A percentile compares a stretch with the other conserved stretches of the same genome.
These are phyloP conservation scores for Metschnikowia matae DNA, from an alignment of 805 yeast genomes.

Conservation along the genomic window DNA sequence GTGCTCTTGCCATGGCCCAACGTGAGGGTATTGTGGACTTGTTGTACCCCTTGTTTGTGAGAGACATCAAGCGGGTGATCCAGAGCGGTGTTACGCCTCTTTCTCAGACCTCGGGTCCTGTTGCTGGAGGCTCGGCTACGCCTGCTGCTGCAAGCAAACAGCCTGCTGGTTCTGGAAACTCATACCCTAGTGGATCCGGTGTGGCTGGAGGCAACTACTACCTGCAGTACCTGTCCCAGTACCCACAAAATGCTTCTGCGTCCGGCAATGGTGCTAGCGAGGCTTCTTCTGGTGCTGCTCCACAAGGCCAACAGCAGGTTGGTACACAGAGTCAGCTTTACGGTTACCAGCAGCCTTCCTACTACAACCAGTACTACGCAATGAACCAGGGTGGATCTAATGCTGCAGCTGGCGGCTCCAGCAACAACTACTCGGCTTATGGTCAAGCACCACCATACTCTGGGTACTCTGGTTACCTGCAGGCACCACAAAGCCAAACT, in stretches of 20 bases:
- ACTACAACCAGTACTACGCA: conserved; percentile 42
- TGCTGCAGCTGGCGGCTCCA: conserved; percentile 5
- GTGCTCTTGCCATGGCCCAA: conserved; percentile 79
- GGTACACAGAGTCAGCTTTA: conserved; percentile 16
- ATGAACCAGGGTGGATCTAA: conserved; percentile 32
- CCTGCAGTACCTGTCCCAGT: conserved; percentile 18
- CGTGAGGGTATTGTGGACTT: conserved; percentile 54
- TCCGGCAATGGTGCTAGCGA: conserved; percentile 6
- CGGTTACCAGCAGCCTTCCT: conserved; percentile 19
- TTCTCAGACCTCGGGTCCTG: conserved; percentile 9
- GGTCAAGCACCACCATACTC: conserved; percentile 17
- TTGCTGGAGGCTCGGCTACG: conserved; percentile 4
- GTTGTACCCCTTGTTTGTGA: conserved; percentile 41
- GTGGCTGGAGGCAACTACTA: conserved; percentile 12
- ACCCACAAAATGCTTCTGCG: conserved; percentile 10
- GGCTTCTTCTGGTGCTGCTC: conserved; percentile 9
- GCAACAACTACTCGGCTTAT: conserved; percentile 16
- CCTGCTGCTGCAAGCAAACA: conserved; percentile 7
- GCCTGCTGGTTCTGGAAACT: conserved; percentile 5
- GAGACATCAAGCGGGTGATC: conserved; percentile 61
- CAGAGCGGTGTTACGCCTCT: conserved; percentile 44
- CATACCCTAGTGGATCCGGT: conserved; percentile 7
- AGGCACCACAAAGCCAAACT: conserved; percentile 11
- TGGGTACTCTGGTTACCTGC: conserved; percentile 14
- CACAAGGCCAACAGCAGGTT: conserved; percentile 13